Conservation (phyloP, 148 eudicot species). For the Diospyros kaki region DNA sequence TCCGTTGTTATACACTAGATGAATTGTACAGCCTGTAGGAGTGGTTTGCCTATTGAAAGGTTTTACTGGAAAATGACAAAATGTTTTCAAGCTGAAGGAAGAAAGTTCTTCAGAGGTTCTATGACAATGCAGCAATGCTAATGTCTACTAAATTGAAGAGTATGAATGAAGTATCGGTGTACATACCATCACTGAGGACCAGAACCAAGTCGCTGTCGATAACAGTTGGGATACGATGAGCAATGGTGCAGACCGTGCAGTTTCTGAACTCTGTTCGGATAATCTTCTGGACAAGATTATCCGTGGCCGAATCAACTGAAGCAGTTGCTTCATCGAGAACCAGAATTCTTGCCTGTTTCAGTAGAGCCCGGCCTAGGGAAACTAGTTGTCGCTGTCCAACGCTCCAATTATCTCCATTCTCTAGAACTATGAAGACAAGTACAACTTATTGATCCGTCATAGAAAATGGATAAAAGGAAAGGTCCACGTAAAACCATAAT, state of each 20-base stretch:
- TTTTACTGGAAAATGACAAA: too few species aligned
- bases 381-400: constrained; percentile 97
- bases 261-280: constrained; percentile 77
- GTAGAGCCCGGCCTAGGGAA: constrained; percentile 82
- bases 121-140: too few species aligned
- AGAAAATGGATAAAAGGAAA: constrained; percentile 1
- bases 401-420: constrained; percentile 98
- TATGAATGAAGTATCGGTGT: not conserved
- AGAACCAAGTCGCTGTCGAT: constrained; percentile 93
- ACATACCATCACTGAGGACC: constrained; percentile 92
- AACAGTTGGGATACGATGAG: constrained; percentile 94
- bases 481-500: not conserved
- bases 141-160: too few species aligned
- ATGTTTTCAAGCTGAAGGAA: too few species aligned
- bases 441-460: not conserved
- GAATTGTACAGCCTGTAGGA: too few species aligned
- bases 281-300: constrained; percentile 92
- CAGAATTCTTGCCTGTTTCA: constrained; percentile 85
- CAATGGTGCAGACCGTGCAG: constrained; percentile 89
- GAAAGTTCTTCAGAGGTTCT: too few species aligned
- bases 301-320: constrained; percentile 93
- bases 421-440: constrained; percentile 54
- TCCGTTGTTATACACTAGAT: not conserved
- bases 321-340: constrained; percentile 99
- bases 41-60: too few species aligned